Evolutionary conservation across 2,329 filamentous ascomycete species (phyloP).

Genomic region (Leptosphaerulina australis): DNA sequence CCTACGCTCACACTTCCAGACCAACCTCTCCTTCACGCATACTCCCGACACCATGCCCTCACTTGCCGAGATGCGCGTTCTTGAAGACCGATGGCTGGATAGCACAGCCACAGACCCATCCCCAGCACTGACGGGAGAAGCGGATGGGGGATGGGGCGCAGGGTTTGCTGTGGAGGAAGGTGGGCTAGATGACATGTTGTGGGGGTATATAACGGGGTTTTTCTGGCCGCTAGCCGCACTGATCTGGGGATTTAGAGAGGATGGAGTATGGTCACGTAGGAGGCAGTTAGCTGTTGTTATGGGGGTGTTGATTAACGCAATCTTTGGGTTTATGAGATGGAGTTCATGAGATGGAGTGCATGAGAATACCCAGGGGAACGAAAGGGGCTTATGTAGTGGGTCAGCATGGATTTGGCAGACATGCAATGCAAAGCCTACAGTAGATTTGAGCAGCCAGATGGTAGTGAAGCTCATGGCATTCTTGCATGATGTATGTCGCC

Average conservation of each 20-base stretch:
- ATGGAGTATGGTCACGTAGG: constrained; percentile 83
- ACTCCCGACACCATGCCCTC: constrained; percentile 90
- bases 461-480: not conserved
- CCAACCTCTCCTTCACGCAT: constrained; percentile 79
- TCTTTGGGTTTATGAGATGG: constrained; percentile 72
- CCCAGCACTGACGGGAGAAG: constrained; percentile 47
- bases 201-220: constrained; percentile 89
- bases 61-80: constrained; percentile 72
- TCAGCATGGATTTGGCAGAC: too few species aligned
- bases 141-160: constrained; percentile 55
- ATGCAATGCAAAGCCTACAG: not conserved
- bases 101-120: constrained; percentile 55
- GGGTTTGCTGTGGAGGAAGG: constrained; percentile 62
- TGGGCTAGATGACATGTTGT: constrained; percentile 82
- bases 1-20: constrained; percentile 85
- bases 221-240: constrained; percentile 90
- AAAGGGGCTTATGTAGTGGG: too few species aligned
- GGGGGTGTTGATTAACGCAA: constrained; percentile 79
- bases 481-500: not conserved
- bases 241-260: constrained; percentile 83
- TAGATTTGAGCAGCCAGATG: not conserved
- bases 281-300: constrained; percentile 86
- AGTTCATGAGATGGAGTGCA: constrained; percentile 39
- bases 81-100: constrained; percentile 94
- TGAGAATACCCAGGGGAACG: not conserved